These are phyloP conservation scores for Boletus subparvulus DNA, from an alignment of 768 basidiomycete species.

Conservation along the genomic window DNA sequence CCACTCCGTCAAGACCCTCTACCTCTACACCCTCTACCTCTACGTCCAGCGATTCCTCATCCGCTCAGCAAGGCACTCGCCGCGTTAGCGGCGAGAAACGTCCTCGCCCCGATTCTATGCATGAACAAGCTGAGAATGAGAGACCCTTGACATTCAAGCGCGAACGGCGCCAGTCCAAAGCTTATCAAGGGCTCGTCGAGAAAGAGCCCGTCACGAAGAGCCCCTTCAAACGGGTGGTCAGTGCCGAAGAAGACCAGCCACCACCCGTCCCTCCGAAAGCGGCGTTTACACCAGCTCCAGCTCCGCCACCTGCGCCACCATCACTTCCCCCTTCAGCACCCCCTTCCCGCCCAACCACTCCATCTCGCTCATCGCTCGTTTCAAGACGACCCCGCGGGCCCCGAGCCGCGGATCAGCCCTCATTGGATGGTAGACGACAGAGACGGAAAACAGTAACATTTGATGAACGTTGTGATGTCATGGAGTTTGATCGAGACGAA, in stretches of 20 bases:
- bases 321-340: conserved; percentile 46
- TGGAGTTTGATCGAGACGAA: conserved; percentile 74
- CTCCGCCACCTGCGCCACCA: conserved; percentile 14
- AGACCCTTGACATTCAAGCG: conserved; percentile 68
- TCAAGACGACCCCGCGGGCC: conserved; percentile 77
- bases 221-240: conserved; percentile 56
- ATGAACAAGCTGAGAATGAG: conserved; percentile 70
- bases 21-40: conserved; percentile 26
- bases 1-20: conserved; percentile 35
- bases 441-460: conserved; percentile 79
- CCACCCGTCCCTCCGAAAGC: conserved; percentile 30
- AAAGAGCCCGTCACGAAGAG: conserved; percentile 81
- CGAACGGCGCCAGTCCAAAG: conserved; percentile 73
- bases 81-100: conserved; percentile 79
- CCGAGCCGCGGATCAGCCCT: conserved; percentile 47
- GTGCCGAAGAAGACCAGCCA: conserved; percentile 29
- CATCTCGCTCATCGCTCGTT: conserved; percentile 63
- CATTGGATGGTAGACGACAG: conserved; percentile 41
- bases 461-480: conserved; percentile 74
- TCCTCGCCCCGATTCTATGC: conserved; percentile 68
- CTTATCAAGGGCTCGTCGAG: conserved; percentile 69
- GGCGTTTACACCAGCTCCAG: background rate
- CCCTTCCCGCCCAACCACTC: conserved; percentile 28
- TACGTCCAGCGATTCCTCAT: conserved; percentile 6
- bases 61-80: conserved; percentile 27